phyloP scores from a whole-genome alignment of 78 protist species.

The Neovahlkampfia damariscottae region DNA sequence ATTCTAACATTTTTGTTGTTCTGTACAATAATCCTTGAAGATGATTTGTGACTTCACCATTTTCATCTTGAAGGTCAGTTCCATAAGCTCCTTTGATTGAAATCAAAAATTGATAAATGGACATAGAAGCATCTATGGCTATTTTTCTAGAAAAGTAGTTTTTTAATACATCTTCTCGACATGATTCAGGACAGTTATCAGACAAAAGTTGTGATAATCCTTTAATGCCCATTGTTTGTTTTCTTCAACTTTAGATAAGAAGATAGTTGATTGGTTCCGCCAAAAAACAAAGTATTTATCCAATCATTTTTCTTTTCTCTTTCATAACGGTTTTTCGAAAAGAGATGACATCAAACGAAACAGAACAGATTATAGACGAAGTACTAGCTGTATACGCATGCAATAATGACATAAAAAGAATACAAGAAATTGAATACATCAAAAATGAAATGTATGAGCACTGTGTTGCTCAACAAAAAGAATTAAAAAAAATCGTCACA shows the following conservation, averaged over 20 bases:
- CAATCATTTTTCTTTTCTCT: too few relatives aligned
- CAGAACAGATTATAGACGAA: too few relatives aligned
- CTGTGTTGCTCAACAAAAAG: too few relatives aligned
- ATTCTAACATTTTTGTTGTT: constrained; percentile 84
- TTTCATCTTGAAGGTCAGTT: constrained; percentile 46
- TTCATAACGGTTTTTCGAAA: too few relatives aligned
- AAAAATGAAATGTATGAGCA: too few relatives aligned
- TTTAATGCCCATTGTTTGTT: constrained; percentile 81
- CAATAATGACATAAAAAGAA: too few relatives aligned
- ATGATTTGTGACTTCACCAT: constrained; percentile 87
- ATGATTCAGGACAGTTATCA: constrained; percentile 67
- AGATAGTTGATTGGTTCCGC: too few relatives aligned
- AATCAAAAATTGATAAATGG: constrained; percentile 90
- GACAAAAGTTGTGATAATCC: constrained; percentile 64
- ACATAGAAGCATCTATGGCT: constrained; percentile 92
- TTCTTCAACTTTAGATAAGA: background rate
- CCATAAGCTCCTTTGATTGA: constrained; percentile 26
- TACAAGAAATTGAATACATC: too few relatives aligned
- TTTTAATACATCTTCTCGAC: constrained; percentile 59
- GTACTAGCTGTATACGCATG: too few relatives aligned
- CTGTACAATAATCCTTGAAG: constrained; percentile 87
- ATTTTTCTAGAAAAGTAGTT: constrained; percentile 64
- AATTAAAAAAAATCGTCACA: too few relatives aligned
- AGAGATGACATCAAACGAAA: too few relatives aligned
- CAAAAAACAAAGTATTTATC: too few relatives aligned